Evolutionary conservation across 2,329 filamentous ascomycete genomes (phyloP).

Genomic region (Emmonsia crescens): DNA sequence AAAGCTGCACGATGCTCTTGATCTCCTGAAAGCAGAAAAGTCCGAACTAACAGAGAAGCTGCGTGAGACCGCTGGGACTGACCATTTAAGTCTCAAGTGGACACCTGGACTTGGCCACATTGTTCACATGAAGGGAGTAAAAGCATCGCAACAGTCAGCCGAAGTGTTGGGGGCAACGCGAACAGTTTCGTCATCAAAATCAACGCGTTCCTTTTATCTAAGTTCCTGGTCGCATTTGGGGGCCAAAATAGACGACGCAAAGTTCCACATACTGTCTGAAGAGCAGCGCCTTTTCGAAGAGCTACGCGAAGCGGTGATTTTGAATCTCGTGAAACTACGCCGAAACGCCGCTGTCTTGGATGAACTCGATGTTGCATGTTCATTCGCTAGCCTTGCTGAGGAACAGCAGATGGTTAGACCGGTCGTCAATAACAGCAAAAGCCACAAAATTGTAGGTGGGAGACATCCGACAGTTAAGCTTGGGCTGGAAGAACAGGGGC

Average conservation of each 20-base stretch:
- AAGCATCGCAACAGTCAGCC: constrained; percentile 46
- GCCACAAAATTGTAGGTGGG: constrained; percentile 71
- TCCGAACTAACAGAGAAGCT: constrained; percentile 49
- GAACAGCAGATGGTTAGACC: constrained; percentile 68
- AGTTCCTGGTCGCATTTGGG: constrained; percentile 78
- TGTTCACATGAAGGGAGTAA: constrained; percentile 71
- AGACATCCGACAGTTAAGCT: constrained; percentile 87
- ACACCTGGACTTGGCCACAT: constrained; percentile 79
- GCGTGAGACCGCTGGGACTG: constrained; percentile 48
- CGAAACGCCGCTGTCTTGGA: constrained; percentile 87
- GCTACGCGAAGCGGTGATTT: constrained; percentile 65
- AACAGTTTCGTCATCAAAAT: constrained; percentile 69
- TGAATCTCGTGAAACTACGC: constrained; percentile 73
- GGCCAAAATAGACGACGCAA: constrained; percentile 63
- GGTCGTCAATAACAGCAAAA: constrained; percentile 51
- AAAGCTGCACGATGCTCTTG: constrained; percentile 58
- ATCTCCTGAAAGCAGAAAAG: constrained; percentile 51
- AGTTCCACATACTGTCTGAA: constrained; percentile 67
- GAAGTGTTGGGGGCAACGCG: constrained; percentile 35
- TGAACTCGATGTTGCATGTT: constrained; percentile 81
- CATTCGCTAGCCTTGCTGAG: constrained; percentile 67
- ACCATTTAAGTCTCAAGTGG: constrained; percentile 70
- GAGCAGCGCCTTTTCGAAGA: constrained; percentile 69
- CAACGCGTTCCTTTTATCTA: constrained; percentile 73
- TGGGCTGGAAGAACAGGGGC: constrained; percentile 66